A percentile compares a stretch with the other conserved stretches of the same genome.
Conservation (phyloP, 225 moss, liverwort and hornwort genomes). For the Pleurozium schreberi region DNA sequence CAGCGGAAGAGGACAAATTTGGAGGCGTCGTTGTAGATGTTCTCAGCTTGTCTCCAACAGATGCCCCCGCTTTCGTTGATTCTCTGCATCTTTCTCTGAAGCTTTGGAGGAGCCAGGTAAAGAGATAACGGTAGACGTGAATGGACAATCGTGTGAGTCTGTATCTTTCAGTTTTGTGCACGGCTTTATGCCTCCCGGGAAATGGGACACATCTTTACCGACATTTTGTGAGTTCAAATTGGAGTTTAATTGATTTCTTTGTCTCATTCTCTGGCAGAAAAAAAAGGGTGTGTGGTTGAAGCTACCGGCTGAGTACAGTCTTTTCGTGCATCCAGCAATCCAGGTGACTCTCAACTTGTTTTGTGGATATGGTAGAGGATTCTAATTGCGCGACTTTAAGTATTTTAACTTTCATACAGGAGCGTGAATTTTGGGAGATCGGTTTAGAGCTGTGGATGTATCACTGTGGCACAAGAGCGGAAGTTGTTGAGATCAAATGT, state of each 20-base stretch:
- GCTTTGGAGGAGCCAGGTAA: conserved; percentile 28
- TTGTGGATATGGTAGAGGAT: background rate
- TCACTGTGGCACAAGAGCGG: background rate
- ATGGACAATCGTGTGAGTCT: background rate
- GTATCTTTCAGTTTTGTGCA: background rate
- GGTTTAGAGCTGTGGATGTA: background rate
- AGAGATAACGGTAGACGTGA: background rate
- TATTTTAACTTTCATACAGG: background rate
- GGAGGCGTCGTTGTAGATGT: conserved; percentile 28
- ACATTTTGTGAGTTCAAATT: background rate
- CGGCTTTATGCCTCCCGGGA: background rate
- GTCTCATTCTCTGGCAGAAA: conserved; percentile 2
- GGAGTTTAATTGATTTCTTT: background rate
- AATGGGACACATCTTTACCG: background rate
- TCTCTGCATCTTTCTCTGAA: conserved; percentile 12
- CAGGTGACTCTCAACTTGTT: conserved; percentile 10
- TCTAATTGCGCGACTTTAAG: background rate
- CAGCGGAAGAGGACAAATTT: conserved; percentile 3
- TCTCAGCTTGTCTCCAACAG: background rate
- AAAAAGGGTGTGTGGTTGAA: conserved; percentile 49
- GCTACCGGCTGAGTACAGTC: conserved; percentile 12
- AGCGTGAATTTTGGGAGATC: background rate
- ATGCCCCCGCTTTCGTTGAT: background rate
- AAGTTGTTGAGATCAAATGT: background rate
- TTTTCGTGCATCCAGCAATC: conserved; percentile 32